Percentiles rank a stretch among this genome's conserved stretches.
Evolutionary conservation across 1,284 basidiomycete species (phyloP).

Genomic region (Cystobasidium slooffiae): DNA sequence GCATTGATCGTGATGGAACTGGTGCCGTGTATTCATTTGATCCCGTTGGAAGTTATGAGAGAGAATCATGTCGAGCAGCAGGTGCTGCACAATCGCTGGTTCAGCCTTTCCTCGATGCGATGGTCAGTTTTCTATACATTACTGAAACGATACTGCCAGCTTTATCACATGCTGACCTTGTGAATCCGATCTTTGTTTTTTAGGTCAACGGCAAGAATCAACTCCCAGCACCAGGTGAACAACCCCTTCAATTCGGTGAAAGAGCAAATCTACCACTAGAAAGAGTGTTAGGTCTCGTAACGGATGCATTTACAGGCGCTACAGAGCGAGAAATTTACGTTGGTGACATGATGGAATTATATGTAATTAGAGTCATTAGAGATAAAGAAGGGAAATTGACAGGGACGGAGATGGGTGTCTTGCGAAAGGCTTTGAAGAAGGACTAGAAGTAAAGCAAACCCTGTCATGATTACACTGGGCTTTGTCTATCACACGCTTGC

Average conservation of each 20-base stretch:
- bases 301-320: constrained; percentile 89
- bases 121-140: constrained; percentile 62
- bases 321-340: constrained; percentile 98
- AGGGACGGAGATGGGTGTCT: constrained; percentile 42
- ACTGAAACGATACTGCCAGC: not conserved
- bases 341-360: constrained; percentile 90
- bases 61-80: constrained; percentile 89
- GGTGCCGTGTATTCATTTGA: constrained; percentile 97
- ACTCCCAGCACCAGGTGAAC: constrained; percentile 58
- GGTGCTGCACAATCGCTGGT: constrained; percentile 87
- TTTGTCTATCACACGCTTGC: too few relatives aligned
- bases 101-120: constrained; percentile 95
- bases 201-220: constrained; percentile 98
- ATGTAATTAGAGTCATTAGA: constrained; percentile 63
- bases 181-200: not conserved
- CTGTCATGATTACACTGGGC: not conserved
- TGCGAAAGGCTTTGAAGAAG: constrained; percentile 48
- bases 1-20: constrained; percentile 65
- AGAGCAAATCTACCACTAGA: constrained; percentile 71
- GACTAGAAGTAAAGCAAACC: constrained; percentile 35
- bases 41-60: constrained; percentile 92
- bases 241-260: constrained; percentile 65
- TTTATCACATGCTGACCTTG: not conserved
- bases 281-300: constrained; percentile 80
- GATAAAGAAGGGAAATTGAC: constrained; percentile 36